Evolutionary conservation across 345 rosid species (phyloP), one percentile per base, ranked within the genome.

Genomic region (Camelina neglecta): DNA sequence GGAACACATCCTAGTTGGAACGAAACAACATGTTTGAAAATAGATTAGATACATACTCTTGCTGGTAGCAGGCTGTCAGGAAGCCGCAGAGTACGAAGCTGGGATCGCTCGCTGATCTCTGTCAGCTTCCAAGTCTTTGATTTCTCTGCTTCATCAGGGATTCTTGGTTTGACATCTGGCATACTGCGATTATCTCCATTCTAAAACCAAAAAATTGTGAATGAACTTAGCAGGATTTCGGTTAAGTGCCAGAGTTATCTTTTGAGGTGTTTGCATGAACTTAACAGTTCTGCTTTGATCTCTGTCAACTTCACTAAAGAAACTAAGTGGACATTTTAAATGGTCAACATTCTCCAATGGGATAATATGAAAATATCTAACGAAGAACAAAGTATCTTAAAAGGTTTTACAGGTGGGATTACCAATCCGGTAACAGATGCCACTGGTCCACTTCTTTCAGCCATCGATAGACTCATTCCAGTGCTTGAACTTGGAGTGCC

Each of bases 91-190:
- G 90, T 82, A 58, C 86, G 88, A 64, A 87, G 84, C 59, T 87
- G 86, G 66, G 87, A 78, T 44, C 82, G 80, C 81, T 87, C 92
- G 31, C 58, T 79, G 58, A 87, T 83, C 69, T 87, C 90, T 42
- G 83, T 83, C 75, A 84, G 85, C 77, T 85, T 89, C 95, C 89
- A 89, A 60, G 82, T 77, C 83, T 81, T 87, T 58, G 89, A 82
- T 81, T 89, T 89, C 67, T 87, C 92, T 57, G 79, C 74, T 42
- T 83, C 85, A 73, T 83, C 90, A 53, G 83, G 61, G 35, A 85
- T 80, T 83, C 89, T 79, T 53, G 89, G 87, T 77, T 83, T 86
- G 65, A 86, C 88, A 62, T 87, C 92, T 60, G 83, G 69, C 69
- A 80, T 69, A 78, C 74, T 70, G 65, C 85, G 71, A 58, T 67